Evolutionary conservation across 2,329 filamentous ascomycete species (phyloP).

Genomic region (Neobulgaria alba): DNA sequence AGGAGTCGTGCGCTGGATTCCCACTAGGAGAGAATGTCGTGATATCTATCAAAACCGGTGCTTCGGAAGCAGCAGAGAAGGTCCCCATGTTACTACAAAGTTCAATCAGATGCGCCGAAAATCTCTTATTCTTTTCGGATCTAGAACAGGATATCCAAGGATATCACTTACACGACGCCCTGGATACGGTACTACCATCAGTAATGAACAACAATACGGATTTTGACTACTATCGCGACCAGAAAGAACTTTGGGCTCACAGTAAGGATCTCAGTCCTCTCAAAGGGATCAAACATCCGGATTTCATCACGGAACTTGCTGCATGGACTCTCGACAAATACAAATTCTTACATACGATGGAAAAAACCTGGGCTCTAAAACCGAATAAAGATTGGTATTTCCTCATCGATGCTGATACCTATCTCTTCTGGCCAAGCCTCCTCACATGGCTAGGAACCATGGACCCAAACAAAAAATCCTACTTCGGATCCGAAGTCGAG

Average conservation of each 20-base stretch:
- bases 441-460: slow-evolving; percentile 21
- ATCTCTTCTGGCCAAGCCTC: slow-evolving; percentile 45
- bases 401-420: slow-evolving; percentile 50
- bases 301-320: slow-evolving; percentile 25
- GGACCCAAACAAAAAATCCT: slow-evolving; percentile 32
- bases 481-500: slow-evolving; percentile 44
- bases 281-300: not conserved
- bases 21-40: too few relatives aligned
- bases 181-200: slow-evolving; percentile 34
- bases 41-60: not conserved
- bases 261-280: slow-evolving; percentile 36
- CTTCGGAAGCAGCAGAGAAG: not conserved
- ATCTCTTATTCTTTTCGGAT: slow-evolving; percentile 46
- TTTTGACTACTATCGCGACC: not conserved
- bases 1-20: too few relatives aligned
- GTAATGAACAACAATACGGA: slow-evolving; percentile 30
- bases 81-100: not conserved
- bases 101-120: not conserved
- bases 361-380: slow-evolving; percentile 42
- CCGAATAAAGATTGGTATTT: slow-evolving; percentile 50
- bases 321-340: slow-evolving; percentile 52
- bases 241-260: slow-evolving; percentile 31
- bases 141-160: slow-evolving; percentile 41
- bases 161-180: slow-evolving; percentile 36
- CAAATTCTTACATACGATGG: slow-evolving; percentile 51